Conservation (phyloP, 768 basidiomycete genomes). For the Amanita thiersii region DNA sequence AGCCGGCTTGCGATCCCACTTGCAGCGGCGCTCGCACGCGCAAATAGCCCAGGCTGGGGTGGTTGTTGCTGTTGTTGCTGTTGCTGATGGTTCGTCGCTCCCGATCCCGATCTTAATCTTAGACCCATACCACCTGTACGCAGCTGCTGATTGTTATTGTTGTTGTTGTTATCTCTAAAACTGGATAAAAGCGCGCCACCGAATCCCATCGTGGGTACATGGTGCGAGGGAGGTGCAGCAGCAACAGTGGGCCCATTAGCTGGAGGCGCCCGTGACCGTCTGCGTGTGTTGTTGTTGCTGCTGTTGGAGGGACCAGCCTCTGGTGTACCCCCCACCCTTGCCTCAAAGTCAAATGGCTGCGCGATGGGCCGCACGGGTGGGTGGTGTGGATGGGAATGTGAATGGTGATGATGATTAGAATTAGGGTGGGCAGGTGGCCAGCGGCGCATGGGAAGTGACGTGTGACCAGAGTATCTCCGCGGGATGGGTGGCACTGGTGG, state of each 20-base stretch:
- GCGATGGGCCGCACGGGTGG: constrained; percentile 43
- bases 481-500: constrained; percentile 56
- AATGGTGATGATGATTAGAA: constrained; percentile 6
- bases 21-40: constrained; percentile 9
- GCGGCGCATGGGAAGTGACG: constrained; percentile 30
- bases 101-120: too few relatives aligned
- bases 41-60: constrained; percentile 14
- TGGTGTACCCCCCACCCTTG: constrained; percentile 12
- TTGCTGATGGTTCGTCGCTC: constrained; percentile 13
- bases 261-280: constrained; percentile 11
- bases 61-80: constrained; percentile 6
- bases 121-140: too few relatives aligned
- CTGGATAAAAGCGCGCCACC: constrained; percentile 54
- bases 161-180: constrained; percentile 18
- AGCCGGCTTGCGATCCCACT: constrained; percentile 9
- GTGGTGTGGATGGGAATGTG: constrained; percentile 21
- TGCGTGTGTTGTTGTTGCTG: constrained; percentile 18
- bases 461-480: constrained; percentile 21
- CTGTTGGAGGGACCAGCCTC: constrained; percentile 10
- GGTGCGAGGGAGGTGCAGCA: constrained; percentile 40
- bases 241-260: constrained; percentile 18
- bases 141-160: constrained; percentile 7
- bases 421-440: constrained; percentile 22
- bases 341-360: constrained; percentile 47
- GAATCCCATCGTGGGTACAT: constrained; percentile 52